Conservation (phyloP, 2,329 filamentous ascomycete species). For the Fusarium marasasianum region DNA sequence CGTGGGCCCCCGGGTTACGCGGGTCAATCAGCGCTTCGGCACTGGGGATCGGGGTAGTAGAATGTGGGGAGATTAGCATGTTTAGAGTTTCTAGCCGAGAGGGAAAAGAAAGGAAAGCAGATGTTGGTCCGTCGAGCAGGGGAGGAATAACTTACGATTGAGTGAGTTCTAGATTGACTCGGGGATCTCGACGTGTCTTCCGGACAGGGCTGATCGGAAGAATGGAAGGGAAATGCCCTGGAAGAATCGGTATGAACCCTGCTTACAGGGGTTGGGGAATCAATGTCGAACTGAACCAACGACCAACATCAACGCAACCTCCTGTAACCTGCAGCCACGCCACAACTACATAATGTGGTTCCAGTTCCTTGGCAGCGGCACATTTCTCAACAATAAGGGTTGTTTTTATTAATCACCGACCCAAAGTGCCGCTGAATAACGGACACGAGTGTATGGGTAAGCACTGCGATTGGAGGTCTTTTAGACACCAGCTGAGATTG, state of each 20-base stretch:
- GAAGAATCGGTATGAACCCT: neutral
- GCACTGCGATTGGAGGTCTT: neutral
- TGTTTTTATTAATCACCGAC: neutral
- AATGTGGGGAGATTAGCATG: neutral
- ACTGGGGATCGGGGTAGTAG: neutral
- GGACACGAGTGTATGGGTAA: neutral
- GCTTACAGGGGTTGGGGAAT: neutral
- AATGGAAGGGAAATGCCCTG: neutral
- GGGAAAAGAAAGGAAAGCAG: neutral
- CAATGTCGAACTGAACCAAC: neutral
- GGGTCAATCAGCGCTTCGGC: neutral
- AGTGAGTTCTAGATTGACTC: neutral
- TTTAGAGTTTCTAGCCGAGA: conserved; percentile 2
- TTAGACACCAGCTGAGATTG: neutral
- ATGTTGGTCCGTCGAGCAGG: neutral
- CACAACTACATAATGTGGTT: neutral
- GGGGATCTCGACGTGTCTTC: neutral
- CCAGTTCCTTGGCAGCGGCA: neutral
- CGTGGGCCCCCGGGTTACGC: neutral
- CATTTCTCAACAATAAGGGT: neutral
- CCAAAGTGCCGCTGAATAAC: neutral
- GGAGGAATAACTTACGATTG: conserved; percentile 6
- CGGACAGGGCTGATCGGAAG: neutral
- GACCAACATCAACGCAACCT: neutral
- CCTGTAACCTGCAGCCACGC: neutral